Evolutionary conservation across 495 filamentous ascomycete genomes (phyloP), one percentile per base, ranked within the genome.

Genomic region (Apiosordaria backusii): DNA sequence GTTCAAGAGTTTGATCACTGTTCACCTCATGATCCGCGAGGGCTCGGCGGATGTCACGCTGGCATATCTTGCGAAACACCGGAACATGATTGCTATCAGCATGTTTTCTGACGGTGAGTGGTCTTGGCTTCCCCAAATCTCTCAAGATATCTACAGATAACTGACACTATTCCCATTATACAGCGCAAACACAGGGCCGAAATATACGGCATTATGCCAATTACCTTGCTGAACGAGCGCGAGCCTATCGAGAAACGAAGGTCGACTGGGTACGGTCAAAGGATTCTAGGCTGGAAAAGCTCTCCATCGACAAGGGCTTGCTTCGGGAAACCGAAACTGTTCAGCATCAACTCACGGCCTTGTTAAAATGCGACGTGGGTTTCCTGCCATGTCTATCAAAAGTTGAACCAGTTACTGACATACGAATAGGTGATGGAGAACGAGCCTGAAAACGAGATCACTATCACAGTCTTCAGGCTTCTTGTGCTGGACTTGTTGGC

Each of bases 11-110:
- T 83, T 99, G 63, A 97, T 99, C 67, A 93, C 96, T 4, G 86
- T 97, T 50, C 95, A 99, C 75, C 81, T 98, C 52, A 97, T 99
- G 94, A 93, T 99, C 67, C 86, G 95, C 66, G 95, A 99, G 79
- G 95, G 95, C 18, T 92, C 94, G 75, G 86, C 86, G 52, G 92
- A 97, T 75, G 90, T 92, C 24, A 96, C 96, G 6, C 81, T 99
- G 62, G 84, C 88, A 60, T 97, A 91, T 72, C 85, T 99, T 23
- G 85, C 93, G 22, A 89, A 92, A 67, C 89, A 94, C 72, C 89
- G 91, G 67, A 88, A 88, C 67, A 88, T 89, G 77, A 85, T 98
- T 63, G 92, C 93, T 2, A 89, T 97, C 67, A 92, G 91, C 77
- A 88, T 87, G 72, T 97, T 96, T 77, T 93, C 93, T 29, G 95